Evolutionary conservation across 2,329 filamentous ascomycete genomes (phyloP).

Genomic region (Cryphonectria carpinicola): DNA sequence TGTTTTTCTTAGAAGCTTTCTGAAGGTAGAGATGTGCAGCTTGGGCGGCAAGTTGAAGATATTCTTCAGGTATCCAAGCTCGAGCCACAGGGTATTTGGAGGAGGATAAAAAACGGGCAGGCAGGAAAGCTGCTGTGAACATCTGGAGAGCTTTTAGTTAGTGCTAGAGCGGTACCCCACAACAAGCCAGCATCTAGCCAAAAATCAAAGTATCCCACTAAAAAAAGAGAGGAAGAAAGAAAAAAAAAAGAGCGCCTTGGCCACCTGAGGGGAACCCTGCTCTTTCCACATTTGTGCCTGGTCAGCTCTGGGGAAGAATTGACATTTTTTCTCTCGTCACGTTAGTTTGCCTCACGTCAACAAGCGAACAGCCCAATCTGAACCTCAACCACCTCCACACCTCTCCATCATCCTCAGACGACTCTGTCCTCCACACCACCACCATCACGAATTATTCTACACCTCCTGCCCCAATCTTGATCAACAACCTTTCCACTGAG

Average conservation of each 20-base stretch:
- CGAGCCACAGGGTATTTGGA: neutral
- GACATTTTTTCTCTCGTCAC: constrained; percentile 16
- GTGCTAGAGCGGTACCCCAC: constrained; percentile 5
- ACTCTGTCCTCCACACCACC: constrained; percentile 1
- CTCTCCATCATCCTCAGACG: neutral
- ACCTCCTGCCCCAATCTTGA: neutral
- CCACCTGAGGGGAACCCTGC: constrained; percentile 14
- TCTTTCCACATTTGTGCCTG: constrained; percentile 18
- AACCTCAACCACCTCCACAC: neutral
- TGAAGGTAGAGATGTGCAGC: neutral
- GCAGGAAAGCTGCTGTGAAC: neutral
- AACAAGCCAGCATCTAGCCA: neutral
- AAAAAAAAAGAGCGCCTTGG: neutral
- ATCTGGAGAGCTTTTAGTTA: neutral
- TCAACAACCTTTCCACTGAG: neutral
- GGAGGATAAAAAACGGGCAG: neutral
- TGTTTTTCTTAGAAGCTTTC: neutral
- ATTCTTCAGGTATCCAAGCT: neutral
- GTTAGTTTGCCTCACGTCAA: constrained; percentile 5
- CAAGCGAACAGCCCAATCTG: neutral
- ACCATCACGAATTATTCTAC: neutral
- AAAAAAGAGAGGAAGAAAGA: no score
- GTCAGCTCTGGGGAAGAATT: constrained; percentile 12
- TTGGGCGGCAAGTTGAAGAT: neutral
- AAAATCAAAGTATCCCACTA: neutral